Evolutionary conservation across 2,329 filamentous ascomycete genomes (phyloP).

Genomic region (Erysiphe neolycopersici): DNA sequence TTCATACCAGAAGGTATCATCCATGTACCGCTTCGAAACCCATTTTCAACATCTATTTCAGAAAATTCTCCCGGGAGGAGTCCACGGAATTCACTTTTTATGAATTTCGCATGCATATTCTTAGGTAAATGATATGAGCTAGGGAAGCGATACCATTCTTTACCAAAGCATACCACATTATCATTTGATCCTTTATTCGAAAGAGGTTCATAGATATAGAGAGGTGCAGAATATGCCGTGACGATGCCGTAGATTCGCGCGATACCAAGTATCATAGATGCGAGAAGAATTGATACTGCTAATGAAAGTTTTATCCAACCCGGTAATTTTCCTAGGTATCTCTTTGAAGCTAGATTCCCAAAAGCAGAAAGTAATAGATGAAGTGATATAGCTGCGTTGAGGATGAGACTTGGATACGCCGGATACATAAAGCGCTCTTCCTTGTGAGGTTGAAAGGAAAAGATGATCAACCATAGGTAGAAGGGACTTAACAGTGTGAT

Average conservation of each 20-base stretch:
- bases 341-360: conserved; percentile 40
- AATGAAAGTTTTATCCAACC: conserved; percentile 42
- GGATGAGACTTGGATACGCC: conserved; percentile 64
- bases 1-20: conserved; percentile 66
- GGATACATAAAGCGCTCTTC: conserved; percentile 99
- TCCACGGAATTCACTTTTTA: conserved; percentile 73
- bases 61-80: conserved; percentile 76
- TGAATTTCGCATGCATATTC: conserved; percentile 64
- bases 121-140: conserved; percentile 74
- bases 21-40: conserved; percentile 60
- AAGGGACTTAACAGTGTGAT: conserved; percentile 61
- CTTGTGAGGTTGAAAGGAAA: conserved; percentile 82
- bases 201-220: conserved; percentile 42
- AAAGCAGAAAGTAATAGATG: conserved; percentile 56
- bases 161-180: conserved; percentile 64
- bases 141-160: conserved; percentile 96
- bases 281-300: conserved; percentile 31
- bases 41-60: conserved; percentile 41
- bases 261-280: conserved; percentile 37
- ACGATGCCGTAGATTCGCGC: conserved; percentile 52
- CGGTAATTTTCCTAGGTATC: conserved; percentile 44
- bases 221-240: conserved; percentile 58
- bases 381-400: conserved; percentile 66
- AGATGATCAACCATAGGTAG: conserved; percentile 83
- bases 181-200: conserved; percentile 28